A percentile compares a stretch with the other conserved stretches of the same genome.
These are phyloP conservation scores for Annulohypoxylon stygium DNA, from an alignment of 495 filamentous ascomycete genomes.

Conservation along the genomic window DNA sequence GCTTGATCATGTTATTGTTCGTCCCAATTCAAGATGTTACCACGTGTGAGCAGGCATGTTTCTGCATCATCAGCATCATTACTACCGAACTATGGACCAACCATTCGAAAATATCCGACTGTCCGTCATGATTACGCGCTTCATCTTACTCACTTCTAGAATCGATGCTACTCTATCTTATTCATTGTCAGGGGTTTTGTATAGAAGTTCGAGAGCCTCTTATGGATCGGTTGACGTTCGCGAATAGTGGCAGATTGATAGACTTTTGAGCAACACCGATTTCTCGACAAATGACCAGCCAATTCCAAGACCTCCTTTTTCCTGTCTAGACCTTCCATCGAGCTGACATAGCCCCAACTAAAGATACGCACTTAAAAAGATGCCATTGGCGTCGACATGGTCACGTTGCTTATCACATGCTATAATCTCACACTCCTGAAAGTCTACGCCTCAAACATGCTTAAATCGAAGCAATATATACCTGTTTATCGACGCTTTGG, in stretches of 20 bases:
- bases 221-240: conserved; percentile 2
- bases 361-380: background rate
- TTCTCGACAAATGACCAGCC: background rate
- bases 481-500: conserved; percentile 1
- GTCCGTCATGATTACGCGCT: conserved; percentile 19
- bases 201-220: background rate
- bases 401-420: conserved; percentile 21
- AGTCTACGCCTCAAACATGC: background rate
- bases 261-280: background rate
- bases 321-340: background rate
- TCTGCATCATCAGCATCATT: conserved; percentile 25
- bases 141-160: background rate
- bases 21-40: conserved; percentile 13
- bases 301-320: background rate
- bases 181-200: conserved; percentile 7
- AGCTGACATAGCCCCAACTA: conserved; percentile 12
- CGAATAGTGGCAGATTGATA: background rate
- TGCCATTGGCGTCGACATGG: conserved; percentile 1
- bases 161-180: conserved; percentile 6
- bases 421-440: conserved; percentile 24
- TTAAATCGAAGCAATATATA: background rate
- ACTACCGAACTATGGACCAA: conserved; percentile 12
- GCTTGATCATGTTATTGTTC: conserved; percentile 10
- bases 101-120: conserved; percentile 11
- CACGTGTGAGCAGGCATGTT: conserved; percentile 36